Evolutionary conservation across 306 rosid genomes (phyloP).

Genomic region (Sesbania bispinosa): DNA sequence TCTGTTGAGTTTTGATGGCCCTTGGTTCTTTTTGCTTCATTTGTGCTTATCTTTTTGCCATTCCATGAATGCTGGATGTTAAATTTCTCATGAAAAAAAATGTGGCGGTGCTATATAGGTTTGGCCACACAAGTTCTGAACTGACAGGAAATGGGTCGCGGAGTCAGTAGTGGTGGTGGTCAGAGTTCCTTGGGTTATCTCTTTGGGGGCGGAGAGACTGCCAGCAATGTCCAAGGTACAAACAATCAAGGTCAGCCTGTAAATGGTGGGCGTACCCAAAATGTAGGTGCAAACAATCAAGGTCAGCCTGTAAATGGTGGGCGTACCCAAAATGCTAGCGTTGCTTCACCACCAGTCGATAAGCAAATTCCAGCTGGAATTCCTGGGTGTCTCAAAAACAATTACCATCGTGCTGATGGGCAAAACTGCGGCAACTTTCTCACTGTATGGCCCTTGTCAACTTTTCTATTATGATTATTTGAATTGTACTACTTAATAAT

Average conservation of each 20-base stretch:
- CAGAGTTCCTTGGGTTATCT: constrained; percentile 83
- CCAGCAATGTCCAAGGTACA: constrained; percentile 29
- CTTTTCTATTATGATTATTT: constrained; percentile 2
- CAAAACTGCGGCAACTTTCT: constrained; percentile 92
- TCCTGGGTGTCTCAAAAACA: constrained; percentile 66
- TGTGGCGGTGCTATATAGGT: constrained; percentile 28
- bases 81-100: neutral
- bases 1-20: neutral
- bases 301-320: constrained; percentile 21
- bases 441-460: constrained; percentile 51
- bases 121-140: constrained; percentile 5
- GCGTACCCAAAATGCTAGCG: constrained; percentile 25
- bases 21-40: neutral
- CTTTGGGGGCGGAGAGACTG: constrained; percentile 62
- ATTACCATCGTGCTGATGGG: constrained; percentile 75
- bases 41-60: neutral
- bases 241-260: constrained; percentile 25
- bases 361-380: constrained; percentile 68
- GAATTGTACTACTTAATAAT: neutral
- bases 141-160: constrained; percentile 63
- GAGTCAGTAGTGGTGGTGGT: constrained; percentile 82
- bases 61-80: neutral
- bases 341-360: constrained; percentile 41
- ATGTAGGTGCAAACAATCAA: constrained; percentile 25
- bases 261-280: constrained; percentile 26